Conservation (phyloP, 2,329 filamentous ascomycete species). For the Colletotrichum sp. region DNA sequence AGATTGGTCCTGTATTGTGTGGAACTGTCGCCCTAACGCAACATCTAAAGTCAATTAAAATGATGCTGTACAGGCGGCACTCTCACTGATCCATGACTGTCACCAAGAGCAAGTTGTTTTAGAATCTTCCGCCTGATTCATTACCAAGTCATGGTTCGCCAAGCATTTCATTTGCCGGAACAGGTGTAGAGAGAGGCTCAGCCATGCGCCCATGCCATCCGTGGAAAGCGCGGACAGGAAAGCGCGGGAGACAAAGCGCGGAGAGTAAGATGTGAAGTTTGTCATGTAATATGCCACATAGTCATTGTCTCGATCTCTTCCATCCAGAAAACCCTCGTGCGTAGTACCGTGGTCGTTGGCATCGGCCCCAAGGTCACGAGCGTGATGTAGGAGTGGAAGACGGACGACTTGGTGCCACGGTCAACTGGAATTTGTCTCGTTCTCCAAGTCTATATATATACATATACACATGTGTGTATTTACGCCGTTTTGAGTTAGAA, state of each 20-base stretch:
- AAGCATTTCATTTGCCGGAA: neutral
- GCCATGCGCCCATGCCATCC: neutral
- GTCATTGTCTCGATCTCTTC: neutral
- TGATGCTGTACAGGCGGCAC: neutral
- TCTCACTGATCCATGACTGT: neutral
- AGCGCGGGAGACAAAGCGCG: too few species aligned
- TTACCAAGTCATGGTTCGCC: rapidly evolving
- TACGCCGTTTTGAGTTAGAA: neutral
- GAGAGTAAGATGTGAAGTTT: neutral
- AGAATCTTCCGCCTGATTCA: neutral
- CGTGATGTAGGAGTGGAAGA: too few species aligned
- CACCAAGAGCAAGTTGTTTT: neutral
- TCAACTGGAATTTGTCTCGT: neutral
- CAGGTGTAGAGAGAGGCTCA: rapidly evolving
- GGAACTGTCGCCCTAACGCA: neutral
- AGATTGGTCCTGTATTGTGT: neutral
- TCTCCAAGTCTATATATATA: neutral
- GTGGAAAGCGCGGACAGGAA: neutral
- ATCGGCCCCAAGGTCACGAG: rapidly evolving
- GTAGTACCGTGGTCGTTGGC: neutral
- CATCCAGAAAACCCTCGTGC: neutral
- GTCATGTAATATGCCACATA: neutral
- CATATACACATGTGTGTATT: neutral
- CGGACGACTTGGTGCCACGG: neutral
- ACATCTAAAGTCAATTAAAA: neutral